These are phyloP conservation scores for Gardenia jasminoides DNA, from an alignment of 257 asterid genomes.

Conservation along the genomic window DNA sequence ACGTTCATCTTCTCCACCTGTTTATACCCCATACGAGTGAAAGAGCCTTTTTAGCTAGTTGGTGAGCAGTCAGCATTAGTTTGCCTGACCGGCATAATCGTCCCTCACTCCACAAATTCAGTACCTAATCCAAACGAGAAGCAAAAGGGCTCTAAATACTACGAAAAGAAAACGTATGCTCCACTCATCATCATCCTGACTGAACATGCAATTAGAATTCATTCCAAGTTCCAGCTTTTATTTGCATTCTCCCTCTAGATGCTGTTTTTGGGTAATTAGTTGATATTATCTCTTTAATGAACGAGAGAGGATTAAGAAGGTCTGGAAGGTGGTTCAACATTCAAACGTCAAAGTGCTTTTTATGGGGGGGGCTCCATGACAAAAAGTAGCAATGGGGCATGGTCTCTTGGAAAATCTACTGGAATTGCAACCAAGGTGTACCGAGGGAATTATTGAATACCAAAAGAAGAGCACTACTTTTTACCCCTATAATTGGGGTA, in stretches of 20 bases:
- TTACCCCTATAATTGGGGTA: conserved; percentile 41
- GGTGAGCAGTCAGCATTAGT: conserved; percentile 49
- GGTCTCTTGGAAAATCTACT: conserved; percentile 9
- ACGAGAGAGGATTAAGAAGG: background rate
- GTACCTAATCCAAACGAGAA: conserved; percentile 19
- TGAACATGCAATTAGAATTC: no score
- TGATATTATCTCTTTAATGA: background rate
- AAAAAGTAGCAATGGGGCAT: conserved; percentile 19
- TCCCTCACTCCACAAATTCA: conserved; percentile 21
- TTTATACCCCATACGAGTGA: conserved; percentile 22
- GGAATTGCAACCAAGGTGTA: conserved; percentile 22
- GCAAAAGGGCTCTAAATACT: no score
- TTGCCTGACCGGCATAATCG: conserved; percentile 24
- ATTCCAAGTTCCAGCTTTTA: background rate
- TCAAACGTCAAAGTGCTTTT: conserved; percentile 13
- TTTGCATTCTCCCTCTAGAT: background rate
- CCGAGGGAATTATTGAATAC: conserved; percentile 48
- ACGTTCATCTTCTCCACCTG: conserved; percentile 33
- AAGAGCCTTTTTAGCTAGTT: conserved; percentile 31
- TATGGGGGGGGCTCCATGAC: conserved; percentile 13
- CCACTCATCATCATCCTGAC: background rate
- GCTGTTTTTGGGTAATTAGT: background rate
- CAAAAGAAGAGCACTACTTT: conserved; percentile 43
- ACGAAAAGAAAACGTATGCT: background rate
- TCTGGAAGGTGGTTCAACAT: conserved; percentile 4